Percentiles rank a stretch among this genome's conserved stretches.
Evolutionary conservation across 768 basidiomycete species (phyloP).

Genomic region (Floccularia luteovirens): DNA sequence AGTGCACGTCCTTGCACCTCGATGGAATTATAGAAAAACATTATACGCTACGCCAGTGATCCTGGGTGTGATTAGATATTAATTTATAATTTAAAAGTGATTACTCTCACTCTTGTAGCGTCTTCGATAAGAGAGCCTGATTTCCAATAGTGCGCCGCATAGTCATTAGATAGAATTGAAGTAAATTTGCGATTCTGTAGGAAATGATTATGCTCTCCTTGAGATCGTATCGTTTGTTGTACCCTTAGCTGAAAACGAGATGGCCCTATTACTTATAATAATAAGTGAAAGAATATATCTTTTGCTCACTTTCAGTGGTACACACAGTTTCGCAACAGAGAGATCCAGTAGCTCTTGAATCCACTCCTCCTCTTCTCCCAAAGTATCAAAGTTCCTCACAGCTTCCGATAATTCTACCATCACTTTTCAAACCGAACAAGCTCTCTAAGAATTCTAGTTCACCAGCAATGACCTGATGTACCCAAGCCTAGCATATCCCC

Average conservation of each 20-base stretch:
- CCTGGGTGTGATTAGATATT: conserved; percentile 27
- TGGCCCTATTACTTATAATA: conserved; percentile 4
- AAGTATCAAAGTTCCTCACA: conserved; percentile 41
- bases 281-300: background rate
- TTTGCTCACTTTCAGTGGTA: conserved; percentile 72
- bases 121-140: conserved; percentile 68
- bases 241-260: conserved; percentile 67
- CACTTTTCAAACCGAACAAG: conserved; percentile 65
- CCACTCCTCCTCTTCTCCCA: conserved; percentile 69
- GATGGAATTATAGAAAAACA: conserved; percentile 83
- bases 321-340: conserved; percentile 75
- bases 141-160: conserved; percentile 90
- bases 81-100: background rate
- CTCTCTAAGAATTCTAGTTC: conserved; percentile 92
- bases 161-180: conserved; percentile 90
- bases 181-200: conserved; percentile 90
- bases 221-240: conserved; percentile 88
- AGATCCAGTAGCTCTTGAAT: conserved; percentile 76
- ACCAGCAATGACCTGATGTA: conserved; percentile 92
- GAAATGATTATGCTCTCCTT: conserved; percentile 90
- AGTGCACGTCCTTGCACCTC: conserved; percentile 74
- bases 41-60: conserved; percentile 76
- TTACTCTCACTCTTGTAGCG: conserved; percentile 66
- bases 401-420: conserved; percentile 72
- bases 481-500: conserved; percentile 99